Base-by-base conservation (phyloP, 345 rosid genomes). In the Murraya koenigii region DNA sequence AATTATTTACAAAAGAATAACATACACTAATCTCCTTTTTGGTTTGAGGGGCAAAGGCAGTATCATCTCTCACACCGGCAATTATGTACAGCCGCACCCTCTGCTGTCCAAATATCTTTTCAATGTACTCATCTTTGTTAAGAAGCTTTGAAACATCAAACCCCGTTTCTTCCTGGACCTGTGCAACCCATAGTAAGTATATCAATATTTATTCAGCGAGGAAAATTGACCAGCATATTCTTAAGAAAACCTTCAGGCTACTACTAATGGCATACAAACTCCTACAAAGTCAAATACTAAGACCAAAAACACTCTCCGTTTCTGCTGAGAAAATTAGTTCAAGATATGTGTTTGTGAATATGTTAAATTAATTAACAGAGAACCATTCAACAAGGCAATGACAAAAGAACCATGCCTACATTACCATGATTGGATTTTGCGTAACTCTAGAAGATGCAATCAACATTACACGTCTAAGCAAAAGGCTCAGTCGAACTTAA, bases 21-120 rank as follows among this genome's bases (percentile, higher is more conserved):
- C 99, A 74, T 89, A 97, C 99, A 85, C 97, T 97, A 76, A 97
- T 97, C 87, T 97, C 99, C 88, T 97, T 97, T 83, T 97, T 97
- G 6, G 98, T 97, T 25, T 74, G 99, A 8, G 98, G 99, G 67
- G 98, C 98, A 85, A 97, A 97, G 78, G 90, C 85, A 61, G 97
- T 97, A 83, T 92, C 93, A 79, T 92, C 94, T 75, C 88, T 88
- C 78, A 97, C 98, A 69, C 99, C 94, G 77, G 93, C 91, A 79
- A 97, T 86, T 72, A 94, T 92, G 83, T 94, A 97, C 58, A 94
- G 91, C 54, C 98, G 88, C 68, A 97, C 99, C 83, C 99, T 91
- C 84, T 97, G 99, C 88, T 93, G 93, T 67, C 98, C 97, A 88
- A 94, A 93, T 79, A 86, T 84, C 78, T 77, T 82, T 87, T 97